Conservation (phyloP, 176 grass and related monocot genomes). For the Pontederia paniculata region DNA sequence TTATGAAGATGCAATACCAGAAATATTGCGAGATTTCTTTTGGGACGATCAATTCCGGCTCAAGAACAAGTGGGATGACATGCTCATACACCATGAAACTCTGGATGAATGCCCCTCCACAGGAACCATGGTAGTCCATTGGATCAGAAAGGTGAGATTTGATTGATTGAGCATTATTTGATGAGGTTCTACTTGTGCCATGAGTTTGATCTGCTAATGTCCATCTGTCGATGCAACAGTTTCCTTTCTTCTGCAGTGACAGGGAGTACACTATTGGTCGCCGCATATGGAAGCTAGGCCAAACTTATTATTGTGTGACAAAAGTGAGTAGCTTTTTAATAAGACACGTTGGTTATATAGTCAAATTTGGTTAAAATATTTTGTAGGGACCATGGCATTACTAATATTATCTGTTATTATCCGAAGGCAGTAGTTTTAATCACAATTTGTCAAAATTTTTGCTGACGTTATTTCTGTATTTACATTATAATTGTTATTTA, state of each 20-base stretch:
- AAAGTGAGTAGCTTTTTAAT: slow-evolving; percentile 44
- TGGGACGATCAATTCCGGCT: slow-evolving; percentile 73
- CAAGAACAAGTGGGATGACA: slow-evolving; percentile 87
- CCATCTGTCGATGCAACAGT: slow-evolving; percentile 30
- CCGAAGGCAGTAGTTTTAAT: no score
- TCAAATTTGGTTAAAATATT: no score
- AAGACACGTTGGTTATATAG: no score
- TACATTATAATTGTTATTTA: no score
- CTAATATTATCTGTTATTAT: no score
- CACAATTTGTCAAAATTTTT: no score
- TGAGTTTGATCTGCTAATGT: slow-evolving; percentile 3
- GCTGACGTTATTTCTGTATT: no score
- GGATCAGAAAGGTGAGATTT: slow-evolving; percentile 59
- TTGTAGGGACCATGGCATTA: no score
- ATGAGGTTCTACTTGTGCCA: slow-evolving; percentile 6
- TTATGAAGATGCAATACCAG: slow-evolving; percentile 60
- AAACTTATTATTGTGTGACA: slow-evolving; percentile 67
- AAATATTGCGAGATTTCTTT: slow-evolving; percentile 80
- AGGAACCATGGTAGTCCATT: slow-evolving; percentile 66
- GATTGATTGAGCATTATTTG: background rate
- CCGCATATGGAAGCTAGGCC: slow-evolving; percentile 65
- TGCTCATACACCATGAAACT: slow-evolving; percentile 63
- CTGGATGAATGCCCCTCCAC: slow-evolving; percentile 57
- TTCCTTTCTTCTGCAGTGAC: slow-evolving; percentile 92
- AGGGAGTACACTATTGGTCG: slow-evolving; percentile 88